A percentile compares a stretch with the other conserved stretches of the same genome.
These are phyloP conservation scores for Hyaloperonospora arabidopsidis DNA, from an alignment of 352 stramenopile genomes.

Conservation along the genomic window DNA sequence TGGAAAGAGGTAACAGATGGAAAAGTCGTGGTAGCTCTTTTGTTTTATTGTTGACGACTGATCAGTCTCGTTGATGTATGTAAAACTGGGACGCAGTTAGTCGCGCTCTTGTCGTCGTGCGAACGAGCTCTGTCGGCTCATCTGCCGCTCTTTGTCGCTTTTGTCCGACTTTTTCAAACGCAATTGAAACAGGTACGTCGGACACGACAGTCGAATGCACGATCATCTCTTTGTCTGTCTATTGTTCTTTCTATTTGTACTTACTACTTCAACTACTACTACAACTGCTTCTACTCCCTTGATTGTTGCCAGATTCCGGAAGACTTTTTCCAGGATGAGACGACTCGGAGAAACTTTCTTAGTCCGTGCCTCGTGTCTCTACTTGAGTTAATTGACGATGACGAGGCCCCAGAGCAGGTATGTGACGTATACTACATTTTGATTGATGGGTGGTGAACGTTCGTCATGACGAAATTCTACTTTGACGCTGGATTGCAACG, in stretches of 20 bases:
- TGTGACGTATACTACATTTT: not conserved
- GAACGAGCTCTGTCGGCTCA: constrained; percentile 39
- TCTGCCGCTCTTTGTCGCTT: constrained; percentile 43
- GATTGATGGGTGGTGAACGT: not conserved
- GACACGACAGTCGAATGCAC: not conserved
- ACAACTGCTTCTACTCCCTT: no score
- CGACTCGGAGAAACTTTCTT: constrained; percentile 58
- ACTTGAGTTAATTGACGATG: constrained; percentile 51
- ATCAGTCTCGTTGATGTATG: not conserved
- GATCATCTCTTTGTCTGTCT: not conserved
- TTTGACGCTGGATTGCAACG: not conserved
- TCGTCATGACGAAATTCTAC: not conserved
- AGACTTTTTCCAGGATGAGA: constrained; percentile 68
- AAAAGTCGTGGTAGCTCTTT: not conserved
- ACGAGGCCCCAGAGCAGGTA: constrained; percentile 35
- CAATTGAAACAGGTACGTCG: constrained; percentile 49
- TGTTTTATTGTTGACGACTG: not conserved
- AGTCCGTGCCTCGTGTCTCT: constrained; percentile 48
- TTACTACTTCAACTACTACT: not conserved
- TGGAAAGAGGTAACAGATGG: constrained; percentile 82
- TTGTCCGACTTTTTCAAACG: constrained; percentile 46
- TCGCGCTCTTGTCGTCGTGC: constrained; percentile 53
- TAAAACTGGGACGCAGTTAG: constrained; percentile 32
- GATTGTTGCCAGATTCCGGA: constrained; percentile 35
- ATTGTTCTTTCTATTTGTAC: no score